These are phyloP conservation scores for Zea mays DNA, from an alignment of 176 grass and related monocot species.

Conservation along the genomic window DNA sequence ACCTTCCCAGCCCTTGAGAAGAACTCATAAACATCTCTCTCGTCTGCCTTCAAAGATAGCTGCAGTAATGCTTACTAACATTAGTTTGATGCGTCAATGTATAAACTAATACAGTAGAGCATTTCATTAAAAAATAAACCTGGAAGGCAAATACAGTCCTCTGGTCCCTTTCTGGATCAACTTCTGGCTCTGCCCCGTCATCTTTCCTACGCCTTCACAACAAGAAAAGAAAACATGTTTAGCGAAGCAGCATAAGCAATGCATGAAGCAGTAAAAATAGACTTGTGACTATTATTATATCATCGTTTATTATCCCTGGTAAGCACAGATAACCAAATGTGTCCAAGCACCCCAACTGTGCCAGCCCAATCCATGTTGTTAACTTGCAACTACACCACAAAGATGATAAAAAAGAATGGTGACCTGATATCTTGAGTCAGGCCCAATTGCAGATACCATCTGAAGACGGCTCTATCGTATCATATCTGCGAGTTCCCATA, in stretches of 20 bases:
- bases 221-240: constrained; percentile 10
- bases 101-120: constrained; percentile 9
- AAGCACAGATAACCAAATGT: constrained; percentile 9
- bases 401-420: constrained; percentile 39
- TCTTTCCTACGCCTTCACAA: constrained; percentile 78
- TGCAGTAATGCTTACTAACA: constrained; percentile 41
- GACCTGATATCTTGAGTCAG: constrained; percentile 66
- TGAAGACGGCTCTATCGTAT: constrained; percentile 74
- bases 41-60: constrained; percentile 92
- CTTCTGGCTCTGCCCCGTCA: constrained; percentile 70
- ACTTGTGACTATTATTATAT: not conserved
- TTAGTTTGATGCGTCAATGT: constrained; percentile 31
- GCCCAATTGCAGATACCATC: constrained; percentile 66
- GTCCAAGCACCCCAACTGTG: constrained; percentile 5
- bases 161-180: constrained; percentile 97
- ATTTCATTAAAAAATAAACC: constrained; percentile 48
- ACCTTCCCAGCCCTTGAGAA: constrained; percentile 99
- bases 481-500: constrained; percentile 79
- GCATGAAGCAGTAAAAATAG: constrained; percentile 14
- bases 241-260: constrained; percentile 16
- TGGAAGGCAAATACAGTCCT: constrained; percentile 99
- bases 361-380: constrained; percentile 28
- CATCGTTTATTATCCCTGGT: constrained; percentile 14
- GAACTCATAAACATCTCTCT: constrained; percentile 97
- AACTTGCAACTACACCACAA: constrained; percentile 49